Conservation (phyloP, 129 eudicot genomes). For the Arctium minus region DNA sequence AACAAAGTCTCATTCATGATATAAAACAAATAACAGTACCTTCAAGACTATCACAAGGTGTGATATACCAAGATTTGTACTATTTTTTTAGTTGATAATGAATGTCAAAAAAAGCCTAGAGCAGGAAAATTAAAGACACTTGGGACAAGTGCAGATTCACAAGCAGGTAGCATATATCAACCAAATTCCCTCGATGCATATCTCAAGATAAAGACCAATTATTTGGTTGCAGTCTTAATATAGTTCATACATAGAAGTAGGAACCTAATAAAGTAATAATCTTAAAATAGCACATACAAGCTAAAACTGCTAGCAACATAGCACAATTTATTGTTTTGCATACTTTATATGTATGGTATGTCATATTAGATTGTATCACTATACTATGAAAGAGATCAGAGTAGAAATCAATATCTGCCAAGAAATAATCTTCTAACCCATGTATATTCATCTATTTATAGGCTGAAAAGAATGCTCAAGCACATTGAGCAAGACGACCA, state of each 20-base stretch:
- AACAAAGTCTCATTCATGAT: not conserved
- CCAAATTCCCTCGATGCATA: not conserved
- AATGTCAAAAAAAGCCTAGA: too few species aligned
- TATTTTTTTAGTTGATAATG: not conserved
- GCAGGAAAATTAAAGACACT: not conserved
- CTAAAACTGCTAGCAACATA: not conserved
- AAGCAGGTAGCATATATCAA: too few species aligned
- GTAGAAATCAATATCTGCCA: not conserved
- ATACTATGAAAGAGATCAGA: not conserved
- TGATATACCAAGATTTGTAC: not conserved
- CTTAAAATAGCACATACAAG: not conserved
- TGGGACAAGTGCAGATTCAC: not conserved
- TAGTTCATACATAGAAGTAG: not conserved
- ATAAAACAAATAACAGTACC: not conserved
- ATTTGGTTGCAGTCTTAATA: not conserved
- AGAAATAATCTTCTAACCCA: too few species aligned
- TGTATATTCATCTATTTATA: too few species aligned
- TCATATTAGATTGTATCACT: not conserved
- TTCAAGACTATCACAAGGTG: not conserved
- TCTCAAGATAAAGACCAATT: not conserved
- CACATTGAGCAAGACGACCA: too few species aligned
- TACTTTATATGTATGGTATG: not conserved
- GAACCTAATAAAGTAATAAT: not conserved
- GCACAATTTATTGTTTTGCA: too few species aligned
- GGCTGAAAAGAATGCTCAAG: too few species aligned